phyloP scores from a whole-genome alignment of 176 grass and related monocot species.

The Tillandsia fasciculata region DNA sequence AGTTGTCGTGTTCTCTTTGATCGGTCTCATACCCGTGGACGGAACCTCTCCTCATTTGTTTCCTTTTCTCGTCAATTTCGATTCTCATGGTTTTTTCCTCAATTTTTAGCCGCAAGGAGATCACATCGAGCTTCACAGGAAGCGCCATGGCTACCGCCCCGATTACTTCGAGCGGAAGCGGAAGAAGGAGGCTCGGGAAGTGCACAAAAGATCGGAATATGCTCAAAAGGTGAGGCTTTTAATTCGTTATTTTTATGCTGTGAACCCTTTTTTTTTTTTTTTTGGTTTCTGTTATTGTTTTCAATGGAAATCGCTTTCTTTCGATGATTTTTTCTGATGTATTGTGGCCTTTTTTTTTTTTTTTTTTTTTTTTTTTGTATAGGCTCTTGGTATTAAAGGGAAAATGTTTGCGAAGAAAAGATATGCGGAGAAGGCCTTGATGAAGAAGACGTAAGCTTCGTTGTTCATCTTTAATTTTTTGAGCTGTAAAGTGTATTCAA shows the following conservation, averaged over 20 bases:
- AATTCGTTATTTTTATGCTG: background rate
- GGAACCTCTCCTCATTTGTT: background rate
- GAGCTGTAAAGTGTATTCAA: background rate
- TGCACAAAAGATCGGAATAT: conserved; percentile 42
- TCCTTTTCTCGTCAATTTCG: background rate
- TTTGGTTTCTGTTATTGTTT: background rate
- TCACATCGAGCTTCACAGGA: conserved; percentile 70
- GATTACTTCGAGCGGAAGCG: conserved; percentile 74
- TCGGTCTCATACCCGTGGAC: too few relatives aligned
- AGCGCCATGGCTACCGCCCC: conserved; percentile 65
- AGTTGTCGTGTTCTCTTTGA: too few relatives aligned
- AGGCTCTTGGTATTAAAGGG: conserved; percentile 72
- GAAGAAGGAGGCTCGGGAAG: conserved; percentile 69
- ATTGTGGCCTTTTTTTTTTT: background rate
- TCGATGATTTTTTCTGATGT: conserved; percentile 4
- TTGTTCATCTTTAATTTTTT: background rate
- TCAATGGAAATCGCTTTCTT: background rate
- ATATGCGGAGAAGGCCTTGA: conserved; percentile 75
- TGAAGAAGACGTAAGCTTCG: conserved; percentile 89
- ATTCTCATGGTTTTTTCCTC: background rate
- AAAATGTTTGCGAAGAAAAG: conserved; percentile 86
- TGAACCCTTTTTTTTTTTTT: background rate
- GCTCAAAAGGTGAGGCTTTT: conserved; percentile 40
- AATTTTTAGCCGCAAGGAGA: conserved; percentile 74
- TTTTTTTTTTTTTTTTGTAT: background rate